These are phyloP conservation scores for Aspergillus arachidicola DNA, from an alignment of 2,329 filamentous ascomycete species.

Conservation along the genomic window DNA sequence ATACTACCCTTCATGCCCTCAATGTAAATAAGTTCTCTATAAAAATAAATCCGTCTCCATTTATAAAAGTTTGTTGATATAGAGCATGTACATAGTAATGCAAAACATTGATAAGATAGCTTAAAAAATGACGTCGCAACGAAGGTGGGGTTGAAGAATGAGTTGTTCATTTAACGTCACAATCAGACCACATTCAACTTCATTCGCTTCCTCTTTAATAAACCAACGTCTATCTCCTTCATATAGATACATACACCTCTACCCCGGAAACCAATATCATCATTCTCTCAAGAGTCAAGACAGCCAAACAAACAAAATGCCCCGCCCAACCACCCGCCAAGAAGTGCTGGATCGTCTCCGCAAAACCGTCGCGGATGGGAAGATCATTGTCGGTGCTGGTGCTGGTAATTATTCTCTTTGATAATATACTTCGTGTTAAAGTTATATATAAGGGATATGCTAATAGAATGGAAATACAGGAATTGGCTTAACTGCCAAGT, in stretches of 20 bases:
- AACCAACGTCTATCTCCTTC: not conserved
- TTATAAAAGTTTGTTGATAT: not conserved
- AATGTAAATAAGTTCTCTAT: too few species aligned
- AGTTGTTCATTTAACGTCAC: not conserved
- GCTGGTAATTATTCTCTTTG: conserved; percentile 47
- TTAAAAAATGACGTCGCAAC: not conserved
- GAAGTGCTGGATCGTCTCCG: conserved; percentile 60
- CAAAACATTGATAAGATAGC: not conserved
- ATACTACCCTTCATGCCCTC: fast-evolving
- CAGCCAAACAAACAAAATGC: conserved; percentile 45
- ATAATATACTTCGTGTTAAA: not conserved
- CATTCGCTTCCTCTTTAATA: not conserved
- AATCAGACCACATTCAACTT: not conserved
- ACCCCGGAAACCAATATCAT: not conserved
- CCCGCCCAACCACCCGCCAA: conserved; percentile 58
- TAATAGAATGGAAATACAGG: conserved; percentile 42
- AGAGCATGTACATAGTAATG: not conserved
- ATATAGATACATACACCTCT: not conserved
- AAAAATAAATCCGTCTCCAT: too few species aligned
- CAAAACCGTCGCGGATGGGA: conserved; percentile 56
- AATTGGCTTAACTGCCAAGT: conserved; percentile 71
- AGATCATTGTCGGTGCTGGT: conserved; percentile 68
- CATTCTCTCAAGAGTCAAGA: too few species aligned
- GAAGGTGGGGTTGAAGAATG: not conserved
- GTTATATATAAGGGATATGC: not conserved